Conservation (phyloP, 768 basidiomycete species). For the Tulasnella sp. region DNA sequence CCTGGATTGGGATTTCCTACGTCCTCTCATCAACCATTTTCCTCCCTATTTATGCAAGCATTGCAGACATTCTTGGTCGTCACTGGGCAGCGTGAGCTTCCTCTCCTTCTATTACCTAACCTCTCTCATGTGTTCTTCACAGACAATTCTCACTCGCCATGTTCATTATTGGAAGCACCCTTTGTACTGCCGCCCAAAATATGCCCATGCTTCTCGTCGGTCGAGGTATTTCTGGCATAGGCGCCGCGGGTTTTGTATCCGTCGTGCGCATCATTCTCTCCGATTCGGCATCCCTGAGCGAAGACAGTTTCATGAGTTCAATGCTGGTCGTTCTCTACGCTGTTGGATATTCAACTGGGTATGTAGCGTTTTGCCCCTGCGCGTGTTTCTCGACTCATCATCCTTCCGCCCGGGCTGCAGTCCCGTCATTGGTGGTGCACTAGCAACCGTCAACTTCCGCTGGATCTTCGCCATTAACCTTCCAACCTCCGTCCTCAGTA, state of each 20-base stretch:
- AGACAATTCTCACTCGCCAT: conserved; percentile 33
- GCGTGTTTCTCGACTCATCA: not conserved
- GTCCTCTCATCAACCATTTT: conserved; percentile 42
- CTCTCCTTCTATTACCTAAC: not conserved
- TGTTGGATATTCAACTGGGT: conserved; percentile 27
- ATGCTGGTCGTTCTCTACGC: conserved; percentile 35
- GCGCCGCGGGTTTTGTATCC: conserved; percentile 19
- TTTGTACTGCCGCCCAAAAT: conserved; percentile 37
- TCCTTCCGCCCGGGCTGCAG: conserved; percentile 25
- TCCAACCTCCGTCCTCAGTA: conserved; percentile 29
- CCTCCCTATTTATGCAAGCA: conserved; percentile 38
- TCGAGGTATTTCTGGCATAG: conserved; percentile 27
- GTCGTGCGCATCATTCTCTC: conserved; percentile 33
- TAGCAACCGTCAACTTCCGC: conserved; percentile 33
- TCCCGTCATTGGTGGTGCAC: conserved; percentile 35
- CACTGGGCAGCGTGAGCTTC: conserved; percentile 29
- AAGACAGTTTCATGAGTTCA: conserved; percentile 34
- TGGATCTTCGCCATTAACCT: conserved; percentile 48
- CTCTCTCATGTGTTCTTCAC: not conserved
- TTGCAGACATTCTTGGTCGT: conserved; percentile 41
- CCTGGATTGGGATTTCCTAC: conserved; percentile 39
- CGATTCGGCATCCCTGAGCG: conserved; percentile 33
- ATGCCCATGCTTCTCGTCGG: conserved; percentile 38
- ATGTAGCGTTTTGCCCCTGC: not conserved
- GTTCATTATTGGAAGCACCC: conserved; percentile 36